Evolutionary conservation across 176 grass and related monocot genomes (phyloP), one percentile per base, ranked within the genome.

Genomic region (Phoenix roebelenii): DNA sequence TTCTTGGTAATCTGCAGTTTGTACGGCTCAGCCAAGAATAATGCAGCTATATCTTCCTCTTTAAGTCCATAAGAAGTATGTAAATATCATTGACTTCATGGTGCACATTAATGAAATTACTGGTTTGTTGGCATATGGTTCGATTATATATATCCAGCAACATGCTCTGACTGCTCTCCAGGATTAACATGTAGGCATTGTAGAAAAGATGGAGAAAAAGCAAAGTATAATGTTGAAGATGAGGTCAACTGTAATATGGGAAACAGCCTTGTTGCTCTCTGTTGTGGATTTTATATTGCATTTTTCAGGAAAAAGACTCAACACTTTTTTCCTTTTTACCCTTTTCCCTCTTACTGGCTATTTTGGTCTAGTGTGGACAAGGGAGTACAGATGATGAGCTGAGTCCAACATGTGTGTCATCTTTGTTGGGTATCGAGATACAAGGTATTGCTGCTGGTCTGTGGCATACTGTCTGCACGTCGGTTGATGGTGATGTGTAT

Each of bases 391-490:
- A 99, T 55, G 94, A 99, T 63, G 65, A 91, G 78, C 65, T 99
- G 60, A 99, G 82, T 74, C 88, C 94, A 5, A 83, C 74, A 15
- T 99, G 85, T 63, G 88, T 99, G 70, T 88, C 87, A 29, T 92
- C 94, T 48, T 87, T 99, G 54, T 78, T 99, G 65, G 94, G 94
- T 57, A 68, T 93, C 66, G 74, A 86, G 72, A 93, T 99, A 64
- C 74, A 80, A 69, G 85, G 72, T 22, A 67, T 99, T 76, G 84
- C 85, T 2, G 88, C 94, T 51, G 94, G 94, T 48, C 67, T 99
- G 58, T 99, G 94, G 94, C 94, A 99, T 68, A 93, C 85, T 48
- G 74, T 99, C 53, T 86, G 88, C 76, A 99, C 85, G 55, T 93
- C 94, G 18, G 65, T 79, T 32, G 88, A 93, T 86, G 94, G 94